Percentiles rank a stretch among this genome's conserved stretches.
Evolutionary conservation across 148 eudicot species (phyloP).

Genomic region (Camellia lanceoleosa): DNA sequence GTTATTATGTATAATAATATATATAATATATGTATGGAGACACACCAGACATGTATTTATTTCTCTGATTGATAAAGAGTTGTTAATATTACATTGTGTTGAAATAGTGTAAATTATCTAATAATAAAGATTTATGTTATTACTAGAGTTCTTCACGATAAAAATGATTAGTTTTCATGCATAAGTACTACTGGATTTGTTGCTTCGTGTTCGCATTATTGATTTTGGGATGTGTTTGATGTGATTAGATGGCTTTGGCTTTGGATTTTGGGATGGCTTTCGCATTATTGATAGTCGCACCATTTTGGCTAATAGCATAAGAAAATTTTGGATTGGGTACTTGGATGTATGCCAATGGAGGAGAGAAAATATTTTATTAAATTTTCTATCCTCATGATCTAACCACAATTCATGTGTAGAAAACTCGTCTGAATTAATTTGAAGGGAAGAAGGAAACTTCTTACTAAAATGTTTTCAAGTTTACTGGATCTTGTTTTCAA

Average conservation of each 20-base stretch:
- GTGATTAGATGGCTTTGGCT: neutral
- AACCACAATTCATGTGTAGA: neutral
- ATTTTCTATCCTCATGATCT: neutral
- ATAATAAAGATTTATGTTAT: neutral
- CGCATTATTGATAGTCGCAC: neutral
- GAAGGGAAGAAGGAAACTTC: neutral
- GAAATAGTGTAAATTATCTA: neutral
- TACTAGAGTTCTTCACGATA: neutral
- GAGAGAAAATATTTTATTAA: neutral
- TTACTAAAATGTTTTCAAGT: neutral
- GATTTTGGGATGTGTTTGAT: neutral
- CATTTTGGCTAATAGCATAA: neutral
- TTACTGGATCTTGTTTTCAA: neutral
- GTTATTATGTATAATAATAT: too few relatives aligned
- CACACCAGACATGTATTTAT: neutral
- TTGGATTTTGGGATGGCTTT: neutral
- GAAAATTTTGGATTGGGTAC: neutral
- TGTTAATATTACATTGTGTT: too few relatives aligned
- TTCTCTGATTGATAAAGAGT: neutral
- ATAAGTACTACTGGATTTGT: neutral
- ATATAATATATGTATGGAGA: neutral
- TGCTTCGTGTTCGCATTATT: neutral
- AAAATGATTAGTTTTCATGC: neutral
- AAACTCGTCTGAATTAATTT: neutral
- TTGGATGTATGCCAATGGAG: neutral